Conservation (phyloP, 768 basidiomycete genomes). For the Pholiota conissans region DNA sequence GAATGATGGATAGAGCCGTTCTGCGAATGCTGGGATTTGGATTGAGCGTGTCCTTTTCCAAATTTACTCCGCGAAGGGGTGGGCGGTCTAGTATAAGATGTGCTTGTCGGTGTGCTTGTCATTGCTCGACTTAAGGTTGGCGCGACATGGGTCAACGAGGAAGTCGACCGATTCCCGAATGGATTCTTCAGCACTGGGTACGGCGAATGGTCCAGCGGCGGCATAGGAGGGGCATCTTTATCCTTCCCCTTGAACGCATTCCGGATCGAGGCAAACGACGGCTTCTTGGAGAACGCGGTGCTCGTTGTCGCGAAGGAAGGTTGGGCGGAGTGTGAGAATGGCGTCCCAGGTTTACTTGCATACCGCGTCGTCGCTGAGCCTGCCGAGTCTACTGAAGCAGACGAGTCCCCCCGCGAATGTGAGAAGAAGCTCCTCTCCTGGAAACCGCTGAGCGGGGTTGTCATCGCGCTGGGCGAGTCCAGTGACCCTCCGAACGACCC, state of each 20-base stretch:
- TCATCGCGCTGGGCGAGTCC: constrained; percentile 66
- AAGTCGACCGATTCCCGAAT: constrained; percentile 73
- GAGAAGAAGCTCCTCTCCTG: constrained; percentile 66
- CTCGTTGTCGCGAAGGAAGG: constrained; percentile 63
- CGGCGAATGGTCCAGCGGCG: constrained; percentile 62
- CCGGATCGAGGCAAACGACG: constrained; percentile 83
- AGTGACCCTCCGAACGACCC: constrained; percentile 41
- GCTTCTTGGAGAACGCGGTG: constrained; percentile 72
- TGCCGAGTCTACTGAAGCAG: constrained; percentile 74
- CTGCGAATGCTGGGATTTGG: constrained; percentile 78
- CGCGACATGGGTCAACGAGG: constrained; percentile 61
- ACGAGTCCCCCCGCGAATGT: constrained; percentile 78
- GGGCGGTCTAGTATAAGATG: constrained; percentile 58
- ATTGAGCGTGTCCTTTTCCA: constrained; percentile 52
- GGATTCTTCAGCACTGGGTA: constrained; percentile 79
- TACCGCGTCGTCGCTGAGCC: constrained; percentile 58
- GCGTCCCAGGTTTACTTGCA: constrained; percentile 43
- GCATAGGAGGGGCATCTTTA: constrained; percentile 75
- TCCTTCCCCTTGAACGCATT: constrained; percentile 79
- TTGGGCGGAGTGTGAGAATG: constrained; percentile 72
- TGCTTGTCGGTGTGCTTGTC: constrained; percentile 35
- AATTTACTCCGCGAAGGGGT: constrained; percentile 38
- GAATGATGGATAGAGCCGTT: constrained; percentile 77
- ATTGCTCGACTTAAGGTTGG: constrained; percentile 33
- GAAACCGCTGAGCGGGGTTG: constrained; percentile 41